Percentiles rank a stretch among this genome's conserved stretches.
Conservation (phyloP, 805 yeast species). For the Candida ipomoeae region DNA sequence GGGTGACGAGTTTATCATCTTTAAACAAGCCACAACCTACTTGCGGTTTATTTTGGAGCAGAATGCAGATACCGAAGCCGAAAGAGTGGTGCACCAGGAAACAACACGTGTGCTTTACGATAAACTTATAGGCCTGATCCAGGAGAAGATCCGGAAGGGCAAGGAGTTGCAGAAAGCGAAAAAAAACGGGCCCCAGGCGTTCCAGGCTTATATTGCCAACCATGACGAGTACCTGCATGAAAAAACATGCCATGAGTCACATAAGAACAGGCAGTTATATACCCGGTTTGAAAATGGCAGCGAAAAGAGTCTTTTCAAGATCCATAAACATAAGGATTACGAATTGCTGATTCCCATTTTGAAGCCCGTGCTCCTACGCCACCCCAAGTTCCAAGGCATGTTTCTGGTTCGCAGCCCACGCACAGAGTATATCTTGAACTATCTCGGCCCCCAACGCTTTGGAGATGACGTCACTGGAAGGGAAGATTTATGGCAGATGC, state of each 20-base stretch:
- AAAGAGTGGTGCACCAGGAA: slow-evolving; percentile 11
- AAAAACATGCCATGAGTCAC: slow-evolving; percentile 1
- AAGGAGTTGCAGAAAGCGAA: slow-evolving; percentile 16
- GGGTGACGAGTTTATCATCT: slow-evolving; percentile 40
- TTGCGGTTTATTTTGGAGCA: slow-evolving; percentile 28
- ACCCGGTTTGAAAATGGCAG: slow-evolving; percentile 5
- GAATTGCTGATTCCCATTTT: slow-evolving; percentile 30
- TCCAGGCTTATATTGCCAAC: background rate
- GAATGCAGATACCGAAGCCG: slow-evolving; percentile 12
- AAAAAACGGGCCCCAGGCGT: background rate
- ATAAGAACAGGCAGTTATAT: slow-evolving; percentile 15
- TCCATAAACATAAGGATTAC: slow-evolving; percentile 14
- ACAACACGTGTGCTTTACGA: slow-evolving; percentile 14
- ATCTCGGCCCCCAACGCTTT: slow-evolving; percentile 21
- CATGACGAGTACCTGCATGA: background rate
- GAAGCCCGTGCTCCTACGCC: slow-evolving; percentile 28
- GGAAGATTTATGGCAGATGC: slow-evolving; percentile 17
- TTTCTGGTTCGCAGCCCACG: slow-evolving; percentile 31
- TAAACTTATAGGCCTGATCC: slow-evolving; percentile 25
- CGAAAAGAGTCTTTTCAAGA: background rate
- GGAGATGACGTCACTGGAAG: slow-evolving; percentile 6
- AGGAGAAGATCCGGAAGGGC: slow-evolving; percentile 26
- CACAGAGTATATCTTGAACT: slow-evolving; percentile 24
- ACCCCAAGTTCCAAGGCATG: slow-evolving; percentile 30
- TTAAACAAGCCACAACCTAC: slow-evolving; percentile 26